Conservation (phyloP, 2,329 filamentous ascomycete species). For the Aspergillus spinulosporus region DNA sequence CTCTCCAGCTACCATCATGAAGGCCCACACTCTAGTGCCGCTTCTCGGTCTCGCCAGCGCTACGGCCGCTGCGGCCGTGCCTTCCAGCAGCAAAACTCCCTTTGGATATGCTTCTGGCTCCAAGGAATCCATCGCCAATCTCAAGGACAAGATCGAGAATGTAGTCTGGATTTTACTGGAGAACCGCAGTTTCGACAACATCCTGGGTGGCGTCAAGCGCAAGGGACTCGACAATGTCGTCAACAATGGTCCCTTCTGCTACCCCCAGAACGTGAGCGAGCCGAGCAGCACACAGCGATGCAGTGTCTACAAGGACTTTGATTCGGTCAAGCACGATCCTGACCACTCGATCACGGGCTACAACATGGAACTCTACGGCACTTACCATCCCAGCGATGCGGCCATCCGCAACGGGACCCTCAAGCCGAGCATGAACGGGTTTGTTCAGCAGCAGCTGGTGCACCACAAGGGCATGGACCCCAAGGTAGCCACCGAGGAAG, state of each 20-base stretch:
- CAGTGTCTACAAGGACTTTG: constrained; percentile 39
- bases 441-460: constrained; percentile 44
- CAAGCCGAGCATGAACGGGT: constrained; percentile 38
- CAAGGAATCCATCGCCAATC: constrained; percentile 23
- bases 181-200: constrained; percentile 49
- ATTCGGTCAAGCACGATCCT: constrained; percentile 46
- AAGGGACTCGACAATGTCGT: constrained; percentile 46
- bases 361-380: constrained; percentile 48
- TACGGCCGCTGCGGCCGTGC: constrained; percentile 9
- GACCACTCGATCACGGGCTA: constrained; percentile 46
- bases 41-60: constrained; percentile 10
- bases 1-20: constrained; percentile 8
- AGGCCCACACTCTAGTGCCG: constrained; percentile 7
- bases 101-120: constrained; percentile 3
- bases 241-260: constrained; percentile 47
- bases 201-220: constrained; percentile 45
- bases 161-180: constrained; percentile 42
- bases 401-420: constrained; percentile 37
- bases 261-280: constrained; percentile 40
- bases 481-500: constrained; percentile 37
- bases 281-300: constrained; percentile 31
- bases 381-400: constrained; percentile 41
- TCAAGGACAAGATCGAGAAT: constrained; percentile 40
- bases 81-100: not conserved
- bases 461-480: constrained; percentile 35